Evolutionary conservation across 2,329 filamentous ascomycete species (phyloP).

Genomic region (Lachnellula occidentalis): DNA sequence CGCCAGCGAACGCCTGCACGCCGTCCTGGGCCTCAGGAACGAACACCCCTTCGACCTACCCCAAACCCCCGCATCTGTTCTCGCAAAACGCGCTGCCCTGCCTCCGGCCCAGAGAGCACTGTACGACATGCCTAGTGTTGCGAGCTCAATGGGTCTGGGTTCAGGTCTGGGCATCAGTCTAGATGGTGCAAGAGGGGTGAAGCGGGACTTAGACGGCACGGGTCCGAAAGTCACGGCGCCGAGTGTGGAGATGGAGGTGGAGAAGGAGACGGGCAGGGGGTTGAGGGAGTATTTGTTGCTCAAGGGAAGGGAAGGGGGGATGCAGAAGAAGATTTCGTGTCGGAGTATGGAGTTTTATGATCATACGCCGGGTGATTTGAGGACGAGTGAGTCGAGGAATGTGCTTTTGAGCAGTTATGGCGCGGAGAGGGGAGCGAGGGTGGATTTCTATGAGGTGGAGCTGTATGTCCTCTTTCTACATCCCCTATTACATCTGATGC

Average conservation of each 20-base stretch:
- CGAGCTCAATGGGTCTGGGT: background rate
- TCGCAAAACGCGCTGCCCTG: background rate
- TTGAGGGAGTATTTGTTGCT: conserved; percentile 23
- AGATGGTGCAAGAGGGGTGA: background rate
- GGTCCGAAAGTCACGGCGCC: background rate
- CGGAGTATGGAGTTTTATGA: conserved; percentile 26
- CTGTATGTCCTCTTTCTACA: conserved; percentile 21
- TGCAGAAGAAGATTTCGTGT: conserved; percentile 14
- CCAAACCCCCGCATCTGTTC: background rate
- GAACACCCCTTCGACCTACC: conserved; percentile 15
- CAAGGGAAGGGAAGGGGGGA: conserved; percentile 15
- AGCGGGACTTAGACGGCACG: background rate
- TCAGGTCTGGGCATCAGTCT: background rate
- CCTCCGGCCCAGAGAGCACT: background rate
- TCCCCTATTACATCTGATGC: conserved; percentile 1
- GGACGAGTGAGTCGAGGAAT: conserved; percentile 12
- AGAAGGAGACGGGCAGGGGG: conserved; percentile 23
- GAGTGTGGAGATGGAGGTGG: conserved; percentile 5
- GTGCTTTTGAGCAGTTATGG: conserved; percentile 20
- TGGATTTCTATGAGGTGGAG: conserved; percentile 24
- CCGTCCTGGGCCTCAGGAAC: conserved; percentile 19
- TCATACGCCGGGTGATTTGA: conserved; percentile 20
- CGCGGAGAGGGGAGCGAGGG: conserved; percentile 2
- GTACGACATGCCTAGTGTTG: background rate
- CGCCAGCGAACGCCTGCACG: conserved; percentile 19